These are phyloP conservation scores for Colletotrichum orchidophilum DNA, from an alignment of 2,329 filamentous ascomycete species.

Conservation along the genomic window DNA sequence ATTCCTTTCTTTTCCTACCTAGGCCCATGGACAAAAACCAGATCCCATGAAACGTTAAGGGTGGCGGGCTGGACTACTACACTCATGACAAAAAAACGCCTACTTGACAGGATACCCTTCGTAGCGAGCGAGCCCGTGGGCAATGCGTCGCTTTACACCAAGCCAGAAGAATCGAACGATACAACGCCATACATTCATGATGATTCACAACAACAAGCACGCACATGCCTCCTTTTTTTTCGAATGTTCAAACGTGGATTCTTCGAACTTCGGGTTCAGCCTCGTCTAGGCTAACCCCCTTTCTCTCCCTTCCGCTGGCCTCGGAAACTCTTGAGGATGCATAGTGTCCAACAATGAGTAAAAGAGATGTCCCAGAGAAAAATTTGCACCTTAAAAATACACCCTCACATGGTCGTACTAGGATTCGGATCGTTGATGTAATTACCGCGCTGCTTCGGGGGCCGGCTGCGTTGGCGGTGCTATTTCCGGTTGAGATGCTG, in stretches of 20 bases:
- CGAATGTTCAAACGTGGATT: slow-evolving; percentile 1
- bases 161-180: slow-evolving; percentile 34
- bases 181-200: slow-evolving; percentile 34
- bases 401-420: background rate
- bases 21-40: background rate
- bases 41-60: slow-evolving; percentile 14
- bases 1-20: slow-evolving; percentile 18
- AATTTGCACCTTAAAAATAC: background rate
- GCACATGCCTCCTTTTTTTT: slow-evolving; percentile 17
- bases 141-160: slow-evolving; percentile 30
- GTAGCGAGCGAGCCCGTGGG: slow-evolving; percentile 32
- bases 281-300: background rate
- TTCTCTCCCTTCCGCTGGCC: background rate
- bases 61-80: background rate
- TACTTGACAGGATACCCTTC: slow-evolving; percentile 23
- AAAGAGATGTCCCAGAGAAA: background rate
- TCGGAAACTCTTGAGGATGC: background rate
- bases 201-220: slow-evolving; percentile 21
- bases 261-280: background rate
- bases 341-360: slow-evolving; percentile 6
- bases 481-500: slow-evolving; percentile 4
- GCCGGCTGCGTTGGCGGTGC: background rate
- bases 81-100: slow-evolving; percentile 18
- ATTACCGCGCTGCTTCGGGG: slow-evolving; percentile 12
- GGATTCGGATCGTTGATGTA: slow-evolving; percentile 1